These are phyloP conservation scores for Monosporascus cannonballus DNA, from an alignment of 2,329 filamentous ascomycete species.

Conservation along the genomic window DNA sequence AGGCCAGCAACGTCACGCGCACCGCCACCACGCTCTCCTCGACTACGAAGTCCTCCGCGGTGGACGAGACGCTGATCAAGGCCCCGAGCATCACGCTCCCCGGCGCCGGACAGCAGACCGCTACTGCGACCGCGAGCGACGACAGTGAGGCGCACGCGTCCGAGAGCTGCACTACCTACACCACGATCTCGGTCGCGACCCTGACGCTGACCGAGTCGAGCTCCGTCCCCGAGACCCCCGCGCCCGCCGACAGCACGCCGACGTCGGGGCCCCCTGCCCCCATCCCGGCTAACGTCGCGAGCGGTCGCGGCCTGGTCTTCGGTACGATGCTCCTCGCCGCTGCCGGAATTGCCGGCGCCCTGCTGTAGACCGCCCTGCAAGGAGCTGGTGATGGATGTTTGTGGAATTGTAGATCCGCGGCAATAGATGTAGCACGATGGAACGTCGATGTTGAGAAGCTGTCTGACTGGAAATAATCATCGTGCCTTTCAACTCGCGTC, in stretches of 20 bases:
- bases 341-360: not conserved
- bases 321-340: slow-evolving; percentile 5
- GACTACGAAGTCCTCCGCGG: not conserved
- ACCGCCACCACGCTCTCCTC: not conserved
- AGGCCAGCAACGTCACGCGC: not conserved
- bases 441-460: too few species aligned
- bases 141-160: not conserved
- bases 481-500: too few species aligned
- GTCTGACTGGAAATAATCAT: too few species aligned
- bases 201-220: not conserved
- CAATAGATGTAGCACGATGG: too few species aligned
- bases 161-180: not conserved
- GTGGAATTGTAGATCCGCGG: too few species aligned
- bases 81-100: slow-evolving; percentile 1
- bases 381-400: too few species aligned
- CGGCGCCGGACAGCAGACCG: not conserved
- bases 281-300: slow-evolving; percentile 1
- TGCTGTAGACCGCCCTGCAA: too few species aligned
- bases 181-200: not conserved
- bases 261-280: not conserved
- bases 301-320: slow-evolving; percentile 1
- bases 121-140: not conserved
- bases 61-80: slow-evolving; percentile 2
- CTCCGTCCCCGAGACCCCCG: not conserved
- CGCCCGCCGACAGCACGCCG: not conserved